Base-by-base conservation (phyloP, 2,329 filamentous ascomycete species). In the Tothia fuscella region DNA sequence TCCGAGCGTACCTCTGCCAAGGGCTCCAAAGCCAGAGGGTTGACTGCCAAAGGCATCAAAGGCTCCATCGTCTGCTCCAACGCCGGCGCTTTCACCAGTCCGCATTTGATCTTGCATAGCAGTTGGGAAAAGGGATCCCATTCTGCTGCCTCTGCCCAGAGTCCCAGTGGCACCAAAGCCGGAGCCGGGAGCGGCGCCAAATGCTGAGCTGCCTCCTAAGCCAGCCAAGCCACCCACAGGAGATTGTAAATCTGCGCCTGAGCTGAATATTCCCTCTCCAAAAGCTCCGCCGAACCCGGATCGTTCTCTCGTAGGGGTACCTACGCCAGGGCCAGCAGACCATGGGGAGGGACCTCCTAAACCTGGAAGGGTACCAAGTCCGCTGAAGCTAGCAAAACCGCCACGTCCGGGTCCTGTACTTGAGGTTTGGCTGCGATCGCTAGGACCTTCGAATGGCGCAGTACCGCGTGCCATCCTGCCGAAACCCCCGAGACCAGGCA, bases 41-140 rank as follows among this genome's bases (percentile, higher is more conserved):
- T 58, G 58, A 7, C 59, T 53, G 38, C 60, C 59, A 13, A 25
- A 41, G 12, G 55, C 54, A 36, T 59, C 58, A 12, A 51, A 54
- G n/a, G 56, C 54, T 19, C 52, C 54, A 32, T 81, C 80, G 10
- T 89, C 82, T 22, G 78, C 72, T 3, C 65, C 64, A 25, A 66
- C 58, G 9, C 57, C 53, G 22, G 50, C 51, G 28, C 58, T 56
- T 16, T 65, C 61, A 20, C 69, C 65, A 31, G 61, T 59, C 46
- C 87, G 82, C 81, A 93, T 88, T 58, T 93, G 85, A 26, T 87
- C 83, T 62, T 95, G 88, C 82, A 93, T 88, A 4, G 82, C 80
- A 1, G 78, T 66, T 6, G 89, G 88, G 55, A 98, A 95, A 19
- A 98, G 67, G 2, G 86, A 88, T 2, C 83, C 82, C 29, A 95